These are phyloP conservation scores for Rhizoctonia solani DNA, from an alignment of 1,284 basidiomycete genomes.

Conservation along the genomic window DNA sequence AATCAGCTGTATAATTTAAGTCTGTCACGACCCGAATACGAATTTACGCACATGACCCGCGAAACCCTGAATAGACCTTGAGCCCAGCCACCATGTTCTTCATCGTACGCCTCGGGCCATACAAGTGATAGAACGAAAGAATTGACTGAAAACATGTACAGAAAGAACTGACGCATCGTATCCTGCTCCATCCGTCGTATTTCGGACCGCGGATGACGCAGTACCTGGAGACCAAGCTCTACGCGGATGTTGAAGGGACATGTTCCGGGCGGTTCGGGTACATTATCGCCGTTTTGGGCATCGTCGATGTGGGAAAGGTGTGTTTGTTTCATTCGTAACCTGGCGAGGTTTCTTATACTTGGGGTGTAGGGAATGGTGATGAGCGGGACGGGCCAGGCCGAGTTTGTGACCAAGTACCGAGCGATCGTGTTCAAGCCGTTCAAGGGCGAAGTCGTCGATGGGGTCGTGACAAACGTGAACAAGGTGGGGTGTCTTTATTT, in stretches of 20 bases:
- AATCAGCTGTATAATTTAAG: no score
- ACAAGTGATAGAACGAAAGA: background rate
- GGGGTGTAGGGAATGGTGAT: slow-evolving; percentile 74
- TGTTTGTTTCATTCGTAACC: background rate
- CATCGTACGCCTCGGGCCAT: slow-evolving; percentile 33
- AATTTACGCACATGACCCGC: background rate
- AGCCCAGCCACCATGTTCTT: slow-evolving; percentile 35
- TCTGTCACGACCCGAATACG: no score
- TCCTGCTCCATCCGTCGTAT: slow-evolving; percentile 95
- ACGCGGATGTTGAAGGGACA: slow-evolving; percentile 96
- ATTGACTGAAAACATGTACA: slow-evolving; percentile 45
- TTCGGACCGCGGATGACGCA: slow-evolving; percentile 95
- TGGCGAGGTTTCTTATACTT: no score
- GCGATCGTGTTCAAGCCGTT: slow-evolving; percentile 98
- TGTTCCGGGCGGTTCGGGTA: slow-evolving; percentile 96
- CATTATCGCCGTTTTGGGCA: slow-evolving; percentile 93
- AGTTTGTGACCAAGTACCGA: slow-evolving; percentile 88
- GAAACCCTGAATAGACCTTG: slow-evolving; percentile 4
- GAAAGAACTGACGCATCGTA: slow-evolving; percentile 95
- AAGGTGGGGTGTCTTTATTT: slow-evolving; percentile 65
- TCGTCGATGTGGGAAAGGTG: slow-evolving; percentile 79
- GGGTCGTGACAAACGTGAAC: slow-evolving; percentile 93
- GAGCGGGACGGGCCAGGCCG: slow-evolving; percentile 90
- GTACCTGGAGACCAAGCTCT: slow-evolving; percentile 90
- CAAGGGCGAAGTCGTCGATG: slow-evolving; percentile 98